Evolutionary conservation across 2,329 filamentous ascomycete genomes (phyloP), one percentile per base, ranked within the genome.

Genomic region (Sclerotiophoma versabilis): DNA sequence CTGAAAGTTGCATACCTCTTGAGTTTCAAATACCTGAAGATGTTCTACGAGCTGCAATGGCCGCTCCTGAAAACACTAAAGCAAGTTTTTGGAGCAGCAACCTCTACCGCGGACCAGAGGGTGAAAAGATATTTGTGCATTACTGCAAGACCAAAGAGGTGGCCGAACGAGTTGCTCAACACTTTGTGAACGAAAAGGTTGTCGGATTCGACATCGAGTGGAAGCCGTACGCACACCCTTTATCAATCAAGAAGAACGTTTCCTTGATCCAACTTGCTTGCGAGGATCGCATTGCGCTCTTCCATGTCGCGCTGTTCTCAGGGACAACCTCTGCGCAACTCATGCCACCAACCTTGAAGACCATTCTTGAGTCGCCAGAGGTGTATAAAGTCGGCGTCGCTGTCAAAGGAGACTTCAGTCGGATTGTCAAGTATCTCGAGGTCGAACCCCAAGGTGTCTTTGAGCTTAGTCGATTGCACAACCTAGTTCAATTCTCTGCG

Each of bases 171-270:
- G 84, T 90, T 7, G 77, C 84, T n/a, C 76, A 84, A 53, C 81
- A 89, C 54, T 96, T 97, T 64, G 63, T 86, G 38, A 64, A 82
- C 15, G 86, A 93, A 66, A 81, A 84, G 42, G 76, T 95, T 3
- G 71, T 97, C n/a, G 93, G 93, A 0, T 92, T 96, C 58, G 93
- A 97, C 66, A 81, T 96, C 41, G 93, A 97, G 77, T 97, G 93
- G 93, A 88, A 88, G 60, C 64, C 65, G 19, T 59, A 47, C 12
- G 59, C 62, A 12, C 44, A 38, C 4, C 45, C 57, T 15, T 34
- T 34, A 1, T 65, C 91, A 9, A 92, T 91, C 11, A 87, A 90
- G 0, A 92, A 96, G 72, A 92, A 92, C 59, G 85, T 93, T 8
- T 95, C 91, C 0, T 76, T 96, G 41, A 88, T 96, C 34, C 93